Percentiles rank a stretch among this genome's conserved stretches.
Conservation (phyloP, 2,329 filamentous ascomycete species). For the Pseudogymnoascus sp. region DNA sequence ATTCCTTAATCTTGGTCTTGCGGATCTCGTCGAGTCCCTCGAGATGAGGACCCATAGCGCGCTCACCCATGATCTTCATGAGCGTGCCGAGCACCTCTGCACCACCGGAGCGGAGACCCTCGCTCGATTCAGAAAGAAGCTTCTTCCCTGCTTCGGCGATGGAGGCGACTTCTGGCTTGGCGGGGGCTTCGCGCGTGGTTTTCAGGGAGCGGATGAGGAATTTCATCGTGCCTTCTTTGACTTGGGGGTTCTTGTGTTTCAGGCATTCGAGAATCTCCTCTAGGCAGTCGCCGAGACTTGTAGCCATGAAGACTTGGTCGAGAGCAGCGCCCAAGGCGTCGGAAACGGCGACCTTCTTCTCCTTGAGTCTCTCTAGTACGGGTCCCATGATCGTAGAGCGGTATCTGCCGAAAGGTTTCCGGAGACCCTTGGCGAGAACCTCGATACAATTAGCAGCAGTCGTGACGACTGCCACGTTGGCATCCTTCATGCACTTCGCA, state of each 20-base stretch:
- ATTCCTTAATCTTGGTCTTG: constrained; percentile 94
- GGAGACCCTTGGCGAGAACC: constrained; percentile 74
- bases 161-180: constrained; percentile 70
- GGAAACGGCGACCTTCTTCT: constrained; percentile 85
- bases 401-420: constrained; percentile 71
- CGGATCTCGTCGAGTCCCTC: constrained; percentile 92
- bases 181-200: constrained; percentile 73
- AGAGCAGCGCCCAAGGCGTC: constrained; percentile 82
- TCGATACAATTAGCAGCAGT: constrained; percentile 91
- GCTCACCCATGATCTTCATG: constrained; percentile 98
- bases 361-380: constrained; percentile 92
- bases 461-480: constrained; percentile 89
- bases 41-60: constrained; percentile 86
- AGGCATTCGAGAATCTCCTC: constrained; percentile 82
- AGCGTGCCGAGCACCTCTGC: constrained; percentile 87
- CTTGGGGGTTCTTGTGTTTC: constrained; percentile 91
- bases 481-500: constrained; percentile 98
- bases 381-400: constrained; percentile 72
- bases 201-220: constrained; percentile 85
- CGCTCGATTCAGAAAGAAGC: constrained; percentile 79
- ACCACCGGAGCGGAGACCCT: constrained; percentile 76
- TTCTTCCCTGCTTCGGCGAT: constrained; percentile 89
- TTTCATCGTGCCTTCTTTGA: constrained; percentile 90
- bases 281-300: constrained; percentile 73
- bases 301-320: constrained; percentile 58